A percentile compares a stretch with the other conserved stretches of the same genome.
phyloP scores from a whole-genome alignment of 257 asterid genomes.

The Przewalskia tangutica region DNA sequence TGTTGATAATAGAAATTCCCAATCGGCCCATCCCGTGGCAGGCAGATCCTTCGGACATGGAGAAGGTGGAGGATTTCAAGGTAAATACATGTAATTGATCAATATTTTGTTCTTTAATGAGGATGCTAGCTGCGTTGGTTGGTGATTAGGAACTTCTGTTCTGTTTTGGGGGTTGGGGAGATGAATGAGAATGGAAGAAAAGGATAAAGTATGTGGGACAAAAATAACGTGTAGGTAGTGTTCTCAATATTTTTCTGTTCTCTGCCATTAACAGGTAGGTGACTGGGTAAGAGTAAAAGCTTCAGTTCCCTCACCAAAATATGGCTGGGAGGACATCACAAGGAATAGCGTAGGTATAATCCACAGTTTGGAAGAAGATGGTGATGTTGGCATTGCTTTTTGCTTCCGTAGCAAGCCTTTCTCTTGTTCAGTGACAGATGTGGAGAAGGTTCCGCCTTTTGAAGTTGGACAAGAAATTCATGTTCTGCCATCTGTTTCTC shows the following conservation, averaged over 20 bases:
- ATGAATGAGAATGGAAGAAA: neutral
- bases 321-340: conserved; percentile 95
- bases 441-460: conserved; percentile 82
- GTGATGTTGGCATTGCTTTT: conserved; percentile 93
- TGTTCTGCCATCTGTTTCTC: conserved; percentile 63
- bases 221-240: neutral
- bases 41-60: conserved; percentile 99
- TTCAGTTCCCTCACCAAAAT: conserved; percentile 90
- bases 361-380: conserved; percentile 97
- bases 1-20: conserved; percentile 78
- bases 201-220: neutral
- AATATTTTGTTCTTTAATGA: neutral
- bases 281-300: conserved; percentile 92
- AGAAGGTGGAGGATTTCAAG: conserved; percentile 88
- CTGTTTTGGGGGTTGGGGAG: neutral
- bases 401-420: conserved; percentile 93
- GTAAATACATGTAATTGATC: conserved; percentile 27
- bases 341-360: conserved; percentile 77
- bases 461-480: conserved; percentile 87
- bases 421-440: conserved; percentile 84
- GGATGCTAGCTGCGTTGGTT: neutral
- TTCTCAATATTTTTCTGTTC: neutral
- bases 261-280: conserved; percentile 53
- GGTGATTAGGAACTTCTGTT: neutral
- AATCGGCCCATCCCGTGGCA: conserved; percentile 92